Base-by-base conservation (phyloP, 768 basidiomycete species). In the Tylopilus vinaceipallidus region DNA sequence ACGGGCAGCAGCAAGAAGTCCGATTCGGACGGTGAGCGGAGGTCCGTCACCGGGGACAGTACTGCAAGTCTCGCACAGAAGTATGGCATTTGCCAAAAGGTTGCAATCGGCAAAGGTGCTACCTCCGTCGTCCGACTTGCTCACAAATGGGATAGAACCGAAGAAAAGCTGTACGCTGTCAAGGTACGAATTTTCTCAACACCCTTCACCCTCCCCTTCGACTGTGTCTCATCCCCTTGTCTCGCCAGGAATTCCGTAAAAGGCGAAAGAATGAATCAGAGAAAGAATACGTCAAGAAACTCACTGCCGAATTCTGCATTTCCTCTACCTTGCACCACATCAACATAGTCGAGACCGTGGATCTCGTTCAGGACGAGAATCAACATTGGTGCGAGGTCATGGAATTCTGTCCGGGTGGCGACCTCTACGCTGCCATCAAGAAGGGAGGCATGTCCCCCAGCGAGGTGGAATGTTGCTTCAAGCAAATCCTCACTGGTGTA, bases 201-300 rank as follows among this genome's bases (percentile, higher is more conserved):
- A 3, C 32, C 22, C 24, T 19, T 30, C 24, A 11, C 34, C 19
- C 26, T 16, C 32, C 24, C n/a, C 13, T 1, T 22, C 16, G 22
- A n/a, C n/a, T n/a, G n/a, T n/a, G n/a, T 9, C 40, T 33, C 7
- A 44, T 11, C 12, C 44, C n/a, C 20, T 23, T 46, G n/a, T n/a
- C n/a, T 26, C 46, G 26, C 44, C 54, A 95, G 93, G 95, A 99
- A 73, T 99, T 99, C 78, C 88, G 95, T 45, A 98, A 97, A 70
- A 83, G 95, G 55, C 83, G 95, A 60, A 95, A 95, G 81, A 97
- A 95, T 63, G 95, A 99, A 74, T 84, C 94, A 6, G 95, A 99
- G 72, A 97, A 97, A 70, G 95, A 99, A 74, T 99, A 99, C 63
- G 86, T 99, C 74, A 99, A 99, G 83, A 99, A 99, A 71, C 87